Base-by-base conservation (phyloP, 2,329 filamentous ascomycete genomes). In the Akanthomyces dipterigenus region DNA sequence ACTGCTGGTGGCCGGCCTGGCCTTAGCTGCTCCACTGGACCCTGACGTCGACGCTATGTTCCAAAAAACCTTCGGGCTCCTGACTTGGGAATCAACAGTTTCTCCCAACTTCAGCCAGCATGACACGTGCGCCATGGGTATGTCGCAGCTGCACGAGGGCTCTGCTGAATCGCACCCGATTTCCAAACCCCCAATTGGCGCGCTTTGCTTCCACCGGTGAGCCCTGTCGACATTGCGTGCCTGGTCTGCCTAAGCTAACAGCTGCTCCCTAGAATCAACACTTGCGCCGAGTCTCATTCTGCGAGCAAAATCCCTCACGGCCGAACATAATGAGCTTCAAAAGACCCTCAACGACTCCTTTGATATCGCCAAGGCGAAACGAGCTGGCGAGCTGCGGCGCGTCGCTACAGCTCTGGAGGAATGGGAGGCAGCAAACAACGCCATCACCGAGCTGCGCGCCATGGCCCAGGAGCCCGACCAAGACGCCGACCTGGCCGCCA, bases 401-500 rank as follows among this genome's bases (percentile, higher is more conserved):
- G 82, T 89, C 9, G 80, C 82, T 4, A 66, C 73, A 12, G 86
- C 86, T 16, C 74, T 89, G 63, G 78, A 76, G 61, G 80, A 83
- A 65, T 88, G 83, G 78, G 81, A 88, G 46, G 71, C 74, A 16
- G 80, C 83, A 0, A 78, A 80, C 42, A 74, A 77, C 1, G 80
- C 83, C 24, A 76, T 85, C 60, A 67, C 69, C 3, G 85, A 88
- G 73, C 80, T 88, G 16, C 72, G 73, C 5, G 69, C 71, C 34
- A 77, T 88, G 65, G 71, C 83, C 14, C 67, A 75, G 11, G 72
- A 75, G 45, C 65, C 70, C 16, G 79, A 79, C 48, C 78, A 78
- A 28, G 84, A 88, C 64, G 73, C 76, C 14, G 95, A 98, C 74
- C 83, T 99, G 57, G 85, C 87, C 12, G 80, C 87, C 9, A 81